Evolutionary conservation across 2,329 filamentous ascomycete species (phyloP), one percentile per base, ranked within the genome.

Genomic region (Chrysosporium queenslandicum): DNA sequence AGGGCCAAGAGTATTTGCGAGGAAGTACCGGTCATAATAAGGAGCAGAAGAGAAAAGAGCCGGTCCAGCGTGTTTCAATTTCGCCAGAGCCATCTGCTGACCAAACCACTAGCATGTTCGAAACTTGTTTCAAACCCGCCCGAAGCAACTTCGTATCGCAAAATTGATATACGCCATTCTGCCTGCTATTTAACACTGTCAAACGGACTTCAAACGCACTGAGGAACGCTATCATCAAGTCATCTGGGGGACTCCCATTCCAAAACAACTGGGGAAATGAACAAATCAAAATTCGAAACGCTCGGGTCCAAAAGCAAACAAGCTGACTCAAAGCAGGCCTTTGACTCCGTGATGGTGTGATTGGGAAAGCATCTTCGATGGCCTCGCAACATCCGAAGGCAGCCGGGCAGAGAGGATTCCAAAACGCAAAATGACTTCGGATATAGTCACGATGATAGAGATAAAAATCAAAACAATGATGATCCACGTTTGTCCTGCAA

Each of bases 391-490:
- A n/a, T 6, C 18, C n/a, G 50, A 39, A 37, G 50, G 53, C 12
- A 50, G 42, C n/a, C 52, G 36, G 8, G 55, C 41, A 5, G 68
- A 66, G 48, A 95, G 71, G 50, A 95, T 85, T 25, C 77, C 82
- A 64, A 97, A 97, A 5, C 92, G 79, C 47, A 98, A 73, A 51
- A 85, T 81, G 7, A 97, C 91, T 71, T 98, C 92, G 2, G 85
- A 83, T 47, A 87, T 85, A 1, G 92, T 97, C 50, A 98, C 88
- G 49, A 89, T 74, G 63, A 98, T 97, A 64, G 85, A 91, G 59
- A 97, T 74, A 43, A 94, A 70, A 64, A 98, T 98, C 42, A 98
- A 79, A 42, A 95, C 77, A 63, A 98, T 98, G 68, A 97, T 85
- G 68, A 98, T 97, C 91, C 91, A 97, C 0, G 92, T 98, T 66